phyloP scores from a whole-genome alignment of 2,329 filamentous ascomycete species.

The Mycosphaerella arachidis region DNA sequence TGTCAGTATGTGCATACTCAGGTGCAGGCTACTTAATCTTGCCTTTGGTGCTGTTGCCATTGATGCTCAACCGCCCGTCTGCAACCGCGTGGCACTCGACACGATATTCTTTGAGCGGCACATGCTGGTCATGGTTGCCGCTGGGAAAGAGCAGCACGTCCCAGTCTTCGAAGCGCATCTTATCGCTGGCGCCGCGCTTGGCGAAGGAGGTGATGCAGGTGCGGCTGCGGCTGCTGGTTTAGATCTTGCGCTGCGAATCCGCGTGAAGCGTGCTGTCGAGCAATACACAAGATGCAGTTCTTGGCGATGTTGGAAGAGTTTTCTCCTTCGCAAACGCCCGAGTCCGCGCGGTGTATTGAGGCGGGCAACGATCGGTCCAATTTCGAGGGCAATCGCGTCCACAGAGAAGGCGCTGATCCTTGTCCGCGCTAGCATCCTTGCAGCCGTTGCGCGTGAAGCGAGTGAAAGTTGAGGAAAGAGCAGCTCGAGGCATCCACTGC shows the following conservation, averaged over 20 bases:
- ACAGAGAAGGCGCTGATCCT: neutral
- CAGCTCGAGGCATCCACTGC: neutral
- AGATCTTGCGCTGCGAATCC: constrained; percentile 1
- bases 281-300: neutral
- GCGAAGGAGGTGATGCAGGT: neutral
- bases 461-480: neutral
- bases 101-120: constrained; percentile 77
- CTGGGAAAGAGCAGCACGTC: constrained; percentile 70
- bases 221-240: neutral
- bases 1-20: neutral
- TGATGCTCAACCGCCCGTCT: neutral
- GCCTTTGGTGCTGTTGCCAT: neutral
- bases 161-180: constrained; percentile 83
- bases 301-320: neutral
- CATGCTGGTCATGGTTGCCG: constrained; percentile 46
- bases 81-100: constrained; percentile 66
- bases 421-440: neutral
- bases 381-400: neutral
- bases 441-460: neutral
- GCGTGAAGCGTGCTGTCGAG: constrained; percentile 2
- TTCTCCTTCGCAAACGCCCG: neutral
- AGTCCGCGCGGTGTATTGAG: neutral
- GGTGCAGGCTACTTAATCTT: neutral
- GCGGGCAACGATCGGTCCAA: neutral
- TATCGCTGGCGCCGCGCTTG: constrained; percentile 1